Base-by-base conservation (phyloP, 176 grass and related monocot genomes). In the Musa troglodytarum region DNA sequence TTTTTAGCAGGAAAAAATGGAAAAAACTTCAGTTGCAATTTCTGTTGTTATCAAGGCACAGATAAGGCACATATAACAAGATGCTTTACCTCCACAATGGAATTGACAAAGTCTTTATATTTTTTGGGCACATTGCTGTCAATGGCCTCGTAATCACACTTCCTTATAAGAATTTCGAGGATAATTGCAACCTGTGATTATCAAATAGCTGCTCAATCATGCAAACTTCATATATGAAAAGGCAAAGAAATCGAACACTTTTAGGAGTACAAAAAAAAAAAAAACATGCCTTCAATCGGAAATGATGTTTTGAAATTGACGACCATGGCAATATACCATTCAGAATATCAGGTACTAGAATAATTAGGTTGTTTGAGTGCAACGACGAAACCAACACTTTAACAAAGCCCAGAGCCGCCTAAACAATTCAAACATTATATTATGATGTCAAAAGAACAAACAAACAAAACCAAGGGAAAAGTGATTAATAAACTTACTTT, bases 311-410 rank as follows among this genome's bases (percentile, higher is more conserved):
- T 74, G 94, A 88, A 72, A 89, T 73, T 13, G 75, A 75, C 54
- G 88, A 91, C 90, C 77, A 93, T 62, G 75, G 82, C 81, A 98
- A 88, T 82, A 98, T 82, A 70, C 90, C 90, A 69, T 57, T 82
- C 65, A 89, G 23, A 63, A 98, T 85, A 88, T 93, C 90, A 82
- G 75, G 86, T 80, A 77, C 88, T 68, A 93, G 82, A 23, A 83
- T 83, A 79, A 68, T 59, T 62, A 98, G 80, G 72, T 89, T 98
- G 49, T 98, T 74, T 72, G 82, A 52, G 53, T 92, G 77, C 66
- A 98, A 88, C 55, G 90, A 90, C 14, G 94, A 90, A 83, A 98
- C 90, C 75, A 98, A 76, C 76, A 98, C 94, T 82, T 98, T 98
- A 54, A 98, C 86, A 83, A 98, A 98, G 52, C 94, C 94, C 80